Evolutionary conservation across 148 eudicot species (phyloP), one percentile per base, ranked within the genome.

Genomic region (Dysphania ambrosioides): DNA sequence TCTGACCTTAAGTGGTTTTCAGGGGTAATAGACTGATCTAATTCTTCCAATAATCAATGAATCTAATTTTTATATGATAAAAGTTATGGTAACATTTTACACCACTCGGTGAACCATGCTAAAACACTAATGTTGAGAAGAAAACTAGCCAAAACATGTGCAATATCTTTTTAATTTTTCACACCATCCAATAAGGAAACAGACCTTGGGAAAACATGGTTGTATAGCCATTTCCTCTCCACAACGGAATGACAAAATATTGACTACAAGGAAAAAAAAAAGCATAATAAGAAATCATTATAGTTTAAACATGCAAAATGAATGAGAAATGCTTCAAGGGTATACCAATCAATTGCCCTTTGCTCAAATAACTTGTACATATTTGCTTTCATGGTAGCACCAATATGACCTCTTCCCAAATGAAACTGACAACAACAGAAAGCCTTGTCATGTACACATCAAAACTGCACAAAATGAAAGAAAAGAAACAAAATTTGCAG

Each of bases 161-260:
- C 27, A 76, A 30, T 1, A 62, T 66, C 30, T 36, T 18, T 3
- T n/a, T 23, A 58, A 36, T 36, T 38, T 16, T 15, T 0, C 18
- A 69, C 0, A 49, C 6, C 34, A 35, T n/a, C 27, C n/a, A 67
- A 58, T 56, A 68, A 44, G 49, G 75, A 66, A 74, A 40, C 86
- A 77, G 19, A 91, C 98, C 97, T 91, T 94, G 98, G 65, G 79
- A 83, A 80, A 91, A 94, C 98, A 94, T 94, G 30, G 98, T 89
- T 70, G 86, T 91, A 72, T 91, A 93, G 49, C 98, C 98, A 75
- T 82, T 89, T 87, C 97, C 97, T 88, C 85, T 91, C 97, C 98
- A 91, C 81, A 93, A 51, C 23, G 98, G 98, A 79, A 93, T 68
- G 77, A 90, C 97, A 76, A 91, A 93, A 78, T 91, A 80, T 78